Evolutionary conservation across 2,329 filamentous ascomycete species (phyloP).

Genomic region (Capronia coronata): DNA sequence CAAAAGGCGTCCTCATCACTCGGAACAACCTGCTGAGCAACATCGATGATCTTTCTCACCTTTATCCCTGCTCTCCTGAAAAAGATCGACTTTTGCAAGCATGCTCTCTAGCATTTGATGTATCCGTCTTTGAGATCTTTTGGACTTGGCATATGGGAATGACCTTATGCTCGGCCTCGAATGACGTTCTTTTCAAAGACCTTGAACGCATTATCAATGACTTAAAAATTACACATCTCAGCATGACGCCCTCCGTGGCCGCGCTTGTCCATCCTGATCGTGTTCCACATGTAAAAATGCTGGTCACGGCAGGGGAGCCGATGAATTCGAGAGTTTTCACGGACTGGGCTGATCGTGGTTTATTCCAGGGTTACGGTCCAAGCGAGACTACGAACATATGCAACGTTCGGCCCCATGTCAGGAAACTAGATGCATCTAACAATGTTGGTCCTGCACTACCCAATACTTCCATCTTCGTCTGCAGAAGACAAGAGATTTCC

Average conservation of each 20-base stretch:
- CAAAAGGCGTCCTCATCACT: conserved; percentile 73
- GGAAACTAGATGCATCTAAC: conserved; percentile 53
- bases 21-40: conserved; percentile 72
- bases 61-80: conserved; percentile 54
- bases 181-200: conserved; percentile 67
- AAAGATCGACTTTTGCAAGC: conserved; percentile 66
- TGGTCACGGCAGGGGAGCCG: conserved; percentile 76
- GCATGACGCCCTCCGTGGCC: conserved; percentile 78
- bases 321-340: conserved; percentile 65
- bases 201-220: conserved; percentile 60
- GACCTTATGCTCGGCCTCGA: conserved; percentile 67
- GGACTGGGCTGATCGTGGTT: conserved; percentile 57
- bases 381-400: conserved; percentile 87
- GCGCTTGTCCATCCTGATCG: conserved; percentile 62
- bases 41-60: conserved; percentile 56
- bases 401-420: conserved; percentile 60
- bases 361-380: conserved; percentile 79
- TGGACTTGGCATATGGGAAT: conserved; percentile 74
- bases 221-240: conserved; percentile 68
- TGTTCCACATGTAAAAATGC: conserved; percentile 64
- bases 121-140: conserved; percentile 87
- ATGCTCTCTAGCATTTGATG: conserved; percentile 77
- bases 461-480: conserved; percentile 70
- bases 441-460: conserved; percentile 69
- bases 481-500: conserved; percentile 9